These are phyloP conservation scores for Coelastrella sp. DNA, from an alignment of 139 green algal species.

Conservation along the genomic window DNA sequence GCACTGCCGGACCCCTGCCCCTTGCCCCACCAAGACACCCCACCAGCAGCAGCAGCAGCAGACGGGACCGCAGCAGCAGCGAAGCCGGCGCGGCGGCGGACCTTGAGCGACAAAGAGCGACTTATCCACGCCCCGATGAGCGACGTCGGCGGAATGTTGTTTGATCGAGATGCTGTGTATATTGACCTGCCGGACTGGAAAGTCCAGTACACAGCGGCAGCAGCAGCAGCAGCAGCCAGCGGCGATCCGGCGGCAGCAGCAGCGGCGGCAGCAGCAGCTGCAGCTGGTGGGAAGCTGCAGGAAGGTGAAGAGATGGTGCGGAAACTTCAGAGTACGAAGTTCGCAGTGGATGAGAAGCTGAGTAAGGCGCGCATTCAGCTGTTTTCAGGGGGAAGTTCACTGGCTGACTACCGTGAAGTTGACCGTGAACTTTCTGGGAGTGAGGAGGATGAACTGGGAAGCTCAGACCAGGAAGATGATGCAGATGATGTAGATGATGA, in stretches of 20 bases:
- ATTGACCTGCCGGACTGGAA: constrained; percentile 98
- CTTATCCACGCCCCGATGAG: constrained; percentile 98
- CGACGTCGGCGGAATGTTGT: constrained; percentile 95
- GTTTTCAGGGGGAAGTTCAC: constrained; percentile 49
- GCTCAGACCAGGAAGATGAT: constrained; percentile 10
- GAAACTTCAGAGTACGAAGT: constrained; percentile 63
- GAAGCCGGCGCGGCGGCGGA: constrained; percentile 15
- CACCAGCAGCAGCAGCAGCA: constrained; percentile 11
- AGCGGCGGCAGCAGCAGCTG: constrained; percentile 32
- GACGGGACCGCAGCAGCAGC: constrained; percentile 45
- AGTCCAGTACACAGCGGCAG: constrained; percentile 71
- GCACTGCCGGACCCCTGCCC: constrained; percentile 96
- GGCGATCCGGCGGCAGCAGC: constrained; percentile 24
- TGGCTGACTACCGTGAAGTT: constrained; percentile 45
- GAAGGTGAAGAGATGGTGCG: constrained; percentile 92
- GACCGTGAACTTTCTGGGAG: constrained; percentile 43
- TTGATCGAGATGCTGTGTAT: constrained; percentile 98
- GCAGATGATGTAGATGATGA: background rate
- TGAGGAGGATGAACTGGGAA: constrained; percentile 50
- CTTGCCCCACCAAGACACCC: constrained; percentile 82
- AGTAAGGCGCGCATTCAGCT: constrained; percentile 52
- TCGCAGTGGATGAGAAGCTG: constrained; percentile 90
- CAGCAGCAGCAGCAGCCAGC: constrained; percentile 1
- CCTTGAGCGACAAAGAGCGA: constrained; percentile 89
- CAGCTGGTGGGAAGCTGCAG: background rate